Percentiles rank a stretch among this genome's conserved stretches.
These are phyloP conservation scores for Pueraria montana DNA, from an alignment of 306 rosid species.

Conservation along the genomic window DNA sequence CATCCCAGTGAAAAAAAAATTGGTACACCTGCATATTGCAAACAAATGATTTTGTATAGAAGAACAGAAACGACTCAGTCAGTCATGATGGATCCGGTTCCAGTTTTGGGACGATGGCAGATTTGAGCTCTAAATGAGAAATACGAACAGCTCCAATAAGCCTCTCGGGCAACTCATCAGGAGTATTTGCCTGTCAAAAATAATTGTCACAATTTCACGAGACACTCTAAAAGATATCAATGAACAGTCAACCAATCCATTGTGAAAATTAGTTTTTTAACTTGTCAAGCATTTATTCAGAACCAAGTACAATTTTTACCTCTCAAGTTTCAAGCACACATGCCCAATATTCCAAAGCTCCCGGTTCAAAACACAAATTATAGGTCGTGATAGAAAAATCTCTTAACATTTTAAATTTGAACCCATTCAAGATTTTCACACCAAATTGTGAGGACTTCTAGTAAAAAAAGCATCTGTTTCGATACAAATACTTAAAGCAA, in stretches of 20 bases:
- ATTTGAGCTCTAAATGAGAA: conserved; percentile 82
- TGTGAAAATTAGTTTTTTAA: conserved; percentile 6
- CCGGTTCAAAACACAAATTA: background rate
- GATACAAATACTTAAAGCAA: background rate
- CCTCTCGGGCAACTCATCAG: conserved; percentile 94
- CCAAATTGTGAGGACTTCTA: background rate
- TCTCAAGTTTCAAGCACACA: background rate
- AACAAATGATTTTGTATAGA: conserved; percentile 69
- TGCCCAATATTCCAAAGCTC: background rate
- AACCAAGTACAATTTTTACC: background rate
- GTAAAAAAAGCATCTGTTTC: background rate
- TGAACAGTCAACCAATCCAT: conserved; percentile 34
- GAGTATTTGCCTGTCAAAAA: conserved; percentile 76
- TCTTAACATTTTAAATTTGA: background rate
- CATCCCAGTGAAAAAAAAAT: conserved; percentile 53
- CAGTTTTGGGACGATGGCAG: conserved; percentile 83
- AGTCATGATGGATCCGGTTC: conserved; percentile 73
- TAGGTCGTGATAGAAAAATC: background rate
- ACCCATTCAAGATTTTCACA: background rate
- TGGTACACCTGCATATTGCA: conserved; percentile 54
- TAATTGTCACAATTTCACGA: conserved; percentile 42
- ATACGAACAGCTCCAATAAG: conserved; percentile 95
- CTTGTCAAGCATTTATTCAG: background rate
- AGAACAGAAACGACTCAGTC: conserved; percentile 25
- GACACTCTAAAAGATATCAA: conserved; percentile 6